Evolutionary conservation across 352 stramenopile genomes (phyloP), one percentile per base, ranked within the genome.

Genomic region (Globisporangium middletonii): DNA sequence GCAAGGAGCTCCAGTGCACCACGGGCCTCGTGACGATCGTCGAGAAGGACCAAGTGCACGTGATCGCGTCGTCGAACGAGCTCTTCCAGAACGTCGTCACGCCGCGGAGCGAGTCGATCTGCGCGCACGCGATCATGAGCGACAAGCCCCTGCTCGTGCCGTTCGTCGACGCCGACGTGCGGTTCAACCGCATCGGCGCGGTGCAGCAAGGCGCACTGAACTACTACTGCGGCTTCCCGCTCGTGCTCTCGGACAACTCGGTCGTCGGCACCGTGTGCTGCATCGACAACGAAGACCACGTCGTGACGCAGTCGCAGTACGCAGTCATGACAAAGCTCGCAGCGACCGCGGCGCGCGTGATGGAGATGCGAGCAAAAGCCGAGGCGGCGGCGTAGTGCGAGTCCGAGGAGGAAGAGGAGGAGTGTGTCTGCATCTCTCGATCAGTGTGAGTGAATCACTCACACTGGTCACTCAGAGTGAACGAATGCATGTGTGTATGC

Each of bases 201-300:
- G 65, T 84, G 28, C 63, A 68, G 44, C 51, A 63, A 8, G 53
- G 75, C 0, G 75, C 66, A 27, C 50, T 75, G 23, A 75, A 69
- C 44, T 90, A 84, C 65, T 89, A 91, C 66, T 76, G 61, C 68
- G 80, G 78, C 13, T 86, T 90, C 62, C 80, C 80, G 1, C 59
- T 90, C 41, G 28, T 66, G 3, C 58, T 59, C 37, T 63, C 68
- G 19, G 64, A 73, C 47, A 62, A 60, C 13, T 63, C 64, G 37
- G 64, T 77, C 11, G 62, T 88, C 27, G 77, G 76, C 4, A 71
- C 76, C 0, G 71, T 90, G 48, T 88, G 76, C 57, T 88, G 75
- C 50, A 53, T 83, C 11, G 65, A 86, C 48, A 60, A 28, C 0
- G 57, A 79, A 56, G 72, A 61, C 27, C 67, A 75, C 50, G 55